These are phyloP conservation scores for Cyathus striatus DNA, from an alignment of 768 basidiomycete species.

Conservation along the genomic window DNA sequence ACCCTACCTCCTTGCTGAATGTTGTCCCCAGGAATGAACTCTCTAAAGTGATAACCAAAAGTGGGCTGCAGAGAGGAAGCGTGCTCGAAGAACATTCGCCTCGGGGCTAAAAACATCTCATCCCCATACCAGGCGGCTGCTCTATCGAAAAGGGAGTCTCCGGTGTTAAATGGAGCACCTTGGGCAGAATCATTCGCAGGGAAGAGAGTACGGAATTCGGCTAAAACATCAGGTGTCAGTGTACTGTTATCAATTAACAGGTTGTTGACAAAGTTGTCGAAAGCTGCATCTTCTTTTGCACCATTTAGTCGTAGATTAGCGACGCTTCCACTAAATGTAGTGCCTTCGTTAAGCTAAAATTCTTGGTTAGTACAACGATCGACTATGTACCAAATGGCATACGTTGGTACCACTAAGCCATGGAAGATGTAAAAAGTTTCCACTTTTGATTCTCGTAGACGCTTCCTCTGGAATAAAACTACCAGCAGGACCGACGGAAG, in stretches of 20 bases:
- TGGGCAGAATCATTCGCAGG: slow-evolving; percentile 42
- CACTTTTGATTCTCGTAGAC: slow-evolving; percentile 37
- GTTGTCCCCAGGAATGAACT: slow-evolving; percentile 53
- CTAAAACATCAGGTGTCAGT: slow-evolving; percentile 32
- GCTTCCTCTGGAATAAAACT: slow-evolving; percentile 43
- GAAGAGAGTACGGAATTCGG: slow-evolving; percentile 32
- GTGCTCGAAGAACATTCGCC: slow-evolving; percentile 45
- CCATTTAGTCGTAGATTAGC: slow-evolving; percentile 31
- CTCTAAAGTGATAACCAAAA: slow-evolving; percentile 51
- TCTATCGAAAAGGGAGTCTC: slow-evolving; percentile 55
- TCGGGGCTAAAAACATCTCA: slow-evolving; percentile 47
- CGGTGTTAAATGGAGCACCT: slow-evolving; percentile 51
- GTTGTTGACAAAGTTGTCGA: slow-evolving; percentile 40
- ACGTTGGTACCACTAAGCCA: slow-evolving; percentile 50
- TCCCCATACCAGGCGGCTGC: slow-evolving; percentile 55
- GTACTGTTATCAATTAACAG: slow-evolving; percentile 53
- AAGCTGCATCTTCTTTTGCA: slow-evolving; percentile 33
- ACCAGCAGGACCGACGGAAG: slow-evolving; percentile 44
- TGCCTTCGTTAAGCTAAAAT: slow-evolving; percentile 49
- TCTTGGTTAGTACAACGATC: neutral
- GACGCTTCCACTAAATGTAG: slow-evolving; percentile 33
- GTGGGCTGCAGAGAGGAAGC: slow-evolving; percentile 41
- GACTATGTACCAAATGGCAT: neutral
- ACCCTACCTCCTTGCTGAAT: slow-evolving; percentile 39
- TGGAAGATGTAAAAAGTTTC: slow-evolving; percentile 48